Evolutionary conservation across 441 rosid species (phyloP).

Genomic region (Theobroma grandiflorum): DNA sequence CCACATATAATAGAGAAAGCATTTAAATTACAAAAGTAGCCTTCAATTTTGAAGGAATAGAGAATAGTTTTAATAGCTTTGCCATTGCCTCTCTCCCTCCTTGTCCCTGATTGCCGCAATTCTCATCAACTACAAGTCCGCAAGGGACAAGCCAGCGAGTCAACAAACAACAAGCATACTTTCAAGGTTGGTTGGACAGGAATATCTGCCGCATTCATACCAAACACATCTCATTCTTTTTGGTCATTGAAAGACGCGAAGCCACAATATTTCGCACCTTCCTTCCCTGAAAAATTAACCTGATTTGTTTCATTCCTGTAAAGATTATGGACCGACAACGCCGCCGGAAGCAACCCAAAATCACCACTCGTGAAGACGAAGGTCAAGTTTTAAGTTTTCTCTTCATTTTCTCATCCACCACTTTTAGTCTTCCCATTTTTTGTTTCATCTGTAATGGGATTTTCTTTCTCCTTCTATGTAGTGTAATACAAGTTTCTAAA

Average conservation of each 20-base stretch:
- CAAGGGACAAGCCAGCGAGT: neutral
- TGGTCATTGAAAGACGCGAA: neutral
- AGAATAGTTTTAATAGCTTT: neutral
- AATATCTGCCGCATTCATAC: neutral
- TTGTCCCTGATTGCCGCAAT: neutral
- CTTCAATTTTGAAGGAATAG: neutral
- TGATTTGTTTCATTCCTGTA: neutral
- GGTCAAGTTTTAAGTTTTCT: constrained; percentile 34
- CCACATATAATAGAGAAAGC: no score
- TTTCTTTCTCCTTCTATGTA: neutral
- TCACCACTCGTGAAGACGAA: constrained; percentile 45
- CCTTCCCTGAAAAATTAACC: neutral
- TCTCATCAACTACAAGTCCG: neutral
- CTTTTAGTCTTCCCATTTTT: neutral
- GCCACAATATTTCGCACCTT: neutral
- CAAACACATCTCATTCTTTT: neutral
- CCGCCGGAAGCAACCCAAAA: constrained; percentile 36
- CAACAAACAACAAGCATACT: neutral
- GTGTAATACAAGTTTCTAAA: neutral
- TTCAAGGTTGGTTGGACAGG: neutral
- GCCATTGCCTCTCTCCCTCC: neutral
- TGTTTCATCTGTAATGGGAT: neutral
- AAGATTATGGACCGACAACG: constrained; percentile 32
- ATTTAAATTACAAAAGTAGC: neutral
- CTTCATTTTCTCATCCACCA: neutral